Evolutionary conservation across 805 yeast species (phyloP), one percentile per base, ranked within the genome.

Genomic region (Nakazawaea wyomingensis): DNA sequence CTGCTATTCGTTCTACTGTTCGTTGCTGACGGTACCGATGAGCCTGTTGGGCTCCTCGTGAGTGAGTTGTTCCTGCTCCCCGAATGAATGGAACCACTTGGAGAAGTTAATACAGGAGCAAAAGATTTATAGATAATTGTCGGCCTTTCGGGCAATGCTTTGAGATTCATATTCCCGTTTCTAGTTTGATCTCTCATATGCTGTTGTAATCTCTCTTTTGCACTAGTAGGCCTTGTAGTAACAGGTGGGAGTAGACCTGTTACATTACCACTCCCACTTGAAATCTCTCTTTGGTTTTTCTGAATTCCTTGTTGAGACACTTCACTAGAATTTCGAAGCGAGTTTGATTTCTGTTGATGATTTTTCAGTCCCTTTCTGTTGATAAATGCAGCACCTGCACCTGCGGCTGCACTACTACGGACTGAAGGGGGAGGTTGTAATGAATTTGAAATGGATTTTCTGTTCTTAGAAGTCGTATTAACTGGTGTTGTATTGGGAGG

Each of bases 201-300:
- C 43, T 55, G 60, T 35, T 64, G 68, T 18, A 64, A 45, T 39
- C 68, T 51, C 41, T 62, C 66, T 31, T 61, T 61, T 1, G 68
- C 69, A 7, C 61, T 54, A 11, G 57, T 29, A 2, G 56, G 55
- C 22, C 44, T 51, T 8, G 28, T 9, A 17, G 21, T 21, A 11
- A 33, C 22, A 7, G 34, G 44, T 14, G 24, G n/a, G 19, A 13
- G 27, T 4, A 34, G 22, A 27, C 19, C 29, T 24, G 14, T 9
- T 16, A 19, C 8, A n/a, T 1, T 14, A 20, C 19, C n/a, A 11
- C 19, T 16, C 11, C 19, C n/a, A 3, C 27, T 40, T 16, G 27
- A 17, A n/a, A 34, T 18, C 19, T 40, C 38, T n/a, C 24, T 32
- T 28, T 40, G 43, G 8, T 33, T 39, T 6, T 28, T 19, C 16